These are phyloP conservation scores for Rhodotorula diobovata DNA, from an alignment of 768 basidiomycete genomes.

Conservation along the genomic window DNA sequence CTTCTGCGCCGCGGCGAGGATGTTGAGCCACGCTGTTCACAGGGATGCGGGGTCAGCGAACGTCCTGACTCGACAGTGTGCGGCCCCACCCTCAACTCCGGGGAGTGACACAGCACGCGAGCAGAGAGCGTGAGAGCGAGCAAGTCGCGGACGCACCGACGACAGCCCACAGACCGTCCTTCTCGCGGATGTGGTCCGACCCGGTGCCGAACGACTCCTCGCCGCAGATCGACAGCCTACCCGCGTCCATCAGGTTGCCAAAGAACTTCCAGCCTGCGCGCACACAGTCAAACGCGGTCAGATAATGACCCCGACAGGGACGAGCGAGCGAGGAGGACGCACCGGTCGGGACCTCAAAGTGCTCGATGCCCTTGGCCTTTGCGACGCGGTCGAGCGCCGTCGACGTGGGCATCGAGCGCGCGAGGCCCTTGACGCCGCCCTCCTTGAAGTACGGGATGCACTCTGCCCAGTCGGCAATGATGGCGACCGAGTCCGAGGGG, in stretches of 20 bases:
- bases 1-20: conserved; percentile 82
- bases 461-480: conserved; percentile 93
- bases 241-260: conserved; percentile 99
- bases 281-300: too few relatives aligned
- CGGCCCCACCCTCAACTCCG: too few relatives aligned
- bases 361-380: conserved; percentile 83
- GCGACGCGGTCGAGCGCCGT: conserved; percentile 96
- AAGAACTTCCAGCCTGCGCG: conserved; percentile 96
- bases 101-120: too few relatives aligned
- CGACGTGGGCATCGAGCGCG: conserved; percentile 94
- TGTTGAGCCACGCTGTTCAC: conserved; percentile 84
- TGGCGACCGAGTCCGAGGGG: conserved; percentile 93
- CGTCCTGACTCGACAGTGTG: too few relatives aligned
- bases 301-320: neutral
- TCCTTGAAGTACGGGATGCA: conserved; percentile 86
- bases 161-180: conserved; percentile 97
- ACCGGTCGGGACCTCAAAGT: conserved; percentile 96
- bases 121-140: neutral
- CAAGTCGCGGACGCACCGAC: conserved; percentile 65
- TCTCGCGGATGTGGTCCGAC: conserved; percentile 99
- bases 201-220: conserved; percentile 99
- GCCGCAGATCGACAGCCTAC: conserved; percentile 93
- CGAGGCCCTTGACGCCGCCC: conserved; percentile 88
- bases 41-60: neutral
- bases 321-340: conserved; percentile 36